Evolutionary conservation across 2,329 filamentous ascomycete species (phyloP), one percentile per base, ranked within the genome.

Genomic region (Colletotrichum camelliae): DNA sequence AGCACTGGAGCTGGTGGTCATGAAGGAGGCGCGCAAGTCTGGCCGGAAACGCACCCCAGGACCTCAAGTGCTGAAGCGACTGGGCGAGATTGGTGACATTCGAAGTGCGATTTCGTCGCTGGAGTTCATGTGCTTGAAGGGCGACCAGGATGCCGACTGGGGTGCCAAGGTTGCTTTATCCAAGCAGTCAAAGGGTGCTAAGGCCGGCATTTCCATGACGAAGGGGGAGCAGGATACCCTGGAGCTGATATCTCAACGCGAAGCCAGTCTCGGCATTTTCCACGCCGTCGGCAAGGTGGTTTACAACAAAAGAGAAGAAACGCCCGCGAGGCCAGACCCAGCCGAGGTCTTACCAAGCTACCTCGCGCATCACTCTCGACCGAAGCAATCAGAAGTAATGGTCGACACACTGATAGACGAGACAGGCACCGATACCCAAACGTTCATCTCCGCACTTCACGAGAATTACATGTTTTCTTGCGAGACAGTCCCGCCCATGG

Each of bases 281-380:
- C 97, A 99, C 83, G 96, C 97, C 1, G 94, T 98, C 15, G 97
- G 96, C 5, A 98, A 97, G 82, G 95, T 99, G 4, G 93, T 98
- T 1, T 98, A 98, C 86, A 99, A 99, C 86, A 99, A 98, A 83
- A 91, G 97, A 61, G 90, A 94, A 27, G 92, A 93, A 33, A 82
- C 77, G 61, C 83, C 85, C 5, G 84, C 88, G 15, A 79, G 83
- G 10, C 81, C 82, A 10, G 85, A 88, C 37, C 82, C 84, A 4
- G 84, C 85, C 21, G 92, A 94, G 79, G 83, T 84, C 29, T 85
- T 95, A 21, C 93, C 93, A 7, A 79, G 83, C n/a, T 90, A 92
- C 82, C 83, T 94, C 43, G 86, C 88, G 5, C 88, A 91, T 13
- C 84, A 89, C 77, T 88, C 90, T 7, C 88, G 93, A 7, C 91